Evolutionary conservation across 805 yeast genomes (phyloP), one percentile per base, ranked within the genome.

Genomic region (Saturnispora bothae): DNA sequence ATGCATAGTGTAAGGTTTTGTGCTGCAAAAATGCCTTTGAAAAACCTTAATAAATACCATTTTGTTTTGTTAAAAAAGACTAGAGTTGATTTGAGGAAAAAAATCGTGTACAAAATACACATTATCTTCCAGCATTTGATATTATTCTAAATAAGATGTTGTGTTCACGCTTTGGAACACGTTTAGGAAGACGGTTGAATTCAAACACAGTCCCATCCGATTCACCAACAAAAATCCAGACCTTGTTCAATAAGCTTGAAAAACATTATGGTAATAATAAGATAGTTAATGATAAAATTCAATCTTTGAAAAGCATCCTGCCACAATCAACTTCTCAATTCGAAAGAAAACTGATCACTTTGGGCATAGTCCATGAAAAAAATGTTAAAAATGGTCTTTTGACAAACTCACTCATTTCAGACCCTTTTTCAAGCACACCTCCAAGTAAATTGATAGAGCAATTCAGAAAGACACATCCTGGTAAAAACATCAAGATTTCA

Each of bases 381-480:
- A 31, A 39, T 3, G 36, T 48, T 5, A 42, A 37, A 9, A 34
- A 31, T 3, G 59, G 55, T 6, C 43, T 51, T 6, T 45, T 59
- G 17, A 17, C 52, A 16, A 49, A 56, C 33, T 41, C 54, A 7
- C 34, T 59, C 14, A 34, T 54, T 4, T 45, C 51, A 21, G 63
- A 59, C 41, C 63, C 63, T 2, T 40, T 53, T 27, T 54, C 51
- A 13, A 37, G 41, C 14, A 51, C 53, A 34, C 53, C 51, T 27
- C 25, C 37, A 12, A 50, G 51, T 48, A 47, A 44, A 20, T 17
- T 37, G 10, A 37, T 56, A 7, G 31, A 44, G 26, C 33, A 41
- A 28, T 42, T 38, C 20, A 36, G 44, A 12, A 27, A 29, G 2
- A 16, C 27, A 7, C 28, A 44, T 22, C 46, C 43, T 12, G 28